A percentile compares a stretch with the other conserved stretches of the same genome.
These are phyloP conservation scores for Calocera viscosa DNA, from an alignment of 768 basidiomycete genomes.

Conservation along the genomic window DNA sequence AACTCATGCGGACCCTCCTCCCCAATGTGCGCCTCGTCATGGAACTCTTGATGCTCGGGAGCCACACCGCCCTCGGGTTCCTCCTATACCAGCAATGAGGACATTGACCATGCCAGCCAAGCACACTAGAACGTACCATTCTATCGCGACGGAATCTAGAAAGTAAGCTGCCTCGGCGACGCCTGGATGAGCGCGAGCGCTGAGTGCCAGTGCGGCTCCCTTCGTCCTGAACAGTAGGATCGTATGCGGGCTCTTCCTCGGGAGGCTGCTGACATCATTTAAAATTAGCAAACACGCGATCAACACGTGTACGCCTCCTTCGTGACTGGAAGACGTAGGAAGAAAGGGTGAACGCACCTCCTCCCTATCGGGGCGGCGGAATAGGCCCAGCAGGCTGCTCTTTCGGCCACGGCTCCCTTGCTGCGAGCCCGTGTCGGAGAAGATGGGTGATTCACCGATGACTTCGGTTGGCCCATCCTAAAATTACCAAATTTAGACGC, in stretches of 20 bases:
- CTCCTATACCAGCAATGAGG: conserved; percentile 1
- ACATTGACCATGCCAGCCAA: not conserved
- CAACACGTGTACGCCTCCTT: not conserved
- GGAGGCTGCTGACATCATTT: not conserved
- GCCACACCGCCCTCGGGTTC: not conserved
- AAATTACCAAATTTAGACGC: not conserved
- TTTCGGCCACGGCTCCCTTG: conserved; percentile 1
- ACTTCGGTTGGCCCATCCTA: conserved; percentile 2
- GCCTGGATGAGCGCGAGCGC: not conserved
- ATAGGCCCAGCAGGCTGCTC: not conserved
- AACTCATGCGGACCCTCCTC: not conserved
- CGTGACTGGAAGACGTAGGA: conserved; percentile 2
- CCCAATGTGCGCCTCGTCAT: not conserved
- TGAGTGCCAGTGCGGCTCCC: not conserved
- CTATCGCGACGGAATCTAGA: not conserved
- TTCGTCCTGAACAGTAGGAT: not conserved
- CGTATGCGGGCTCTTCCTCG: not conserved
- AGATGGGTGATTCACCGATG: not conserved
- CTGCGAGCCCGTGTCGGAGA: not conserved
- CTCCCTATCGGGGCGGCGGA: not conserved
- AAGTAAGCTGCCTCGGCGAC: conserved; percentile 1
- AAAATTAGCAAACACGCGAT: not conserved
- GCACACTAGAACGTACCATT: not conserved
- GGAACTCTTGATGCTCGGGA: not conserved
- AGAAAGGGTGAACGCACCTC: not conserved